Conservation (phyloP, 306 rosid genomes). For the Canavalia gladiata region DNA sequence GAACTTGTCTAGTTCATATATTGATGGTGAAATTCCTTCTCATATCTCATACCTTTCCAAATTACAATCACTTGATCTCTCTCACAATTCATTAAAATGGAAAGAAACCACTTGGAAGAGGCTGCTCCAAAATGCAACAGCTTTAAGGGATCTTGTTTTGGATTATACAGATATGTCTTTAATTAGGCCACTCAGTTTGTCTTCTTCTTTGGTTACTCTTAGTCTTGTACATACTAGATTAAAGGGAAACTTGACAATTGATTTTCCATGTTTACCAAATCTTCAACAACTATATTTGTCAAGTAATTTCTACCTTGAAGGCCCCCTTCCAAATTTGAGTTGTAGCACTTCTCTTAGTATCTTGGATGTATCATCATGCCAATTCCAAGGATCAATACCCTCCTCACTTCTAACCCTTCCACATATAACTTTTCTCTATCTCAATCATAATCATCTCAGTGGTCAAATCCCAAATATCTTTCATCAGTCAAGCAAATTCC, state of each 20-base stretch:
- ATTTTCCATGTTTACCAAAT: not conserved
- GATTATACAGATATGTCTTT: not conserved
- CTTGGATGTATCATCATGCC: not conserved
- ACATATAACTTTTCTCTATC: not conserved
- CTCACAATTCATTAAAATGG: not conserved
- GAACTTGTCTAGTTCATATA: not conserved
- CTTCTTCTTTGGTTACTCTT: conserved; percentile 40
- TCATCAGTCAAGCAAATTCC: not conserved
- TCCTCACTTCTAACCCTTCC: conserved; percentile 5
- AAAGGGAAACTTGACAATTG: not conserved
- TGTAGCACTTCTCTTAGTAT: not conserved
- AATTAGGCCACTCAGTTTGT: not conserved
- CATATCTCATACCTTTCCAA: conserved; percentile 13
- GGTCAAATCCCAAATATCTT: conserved; percentile 11
- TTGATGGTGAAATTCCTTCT: not conserved
- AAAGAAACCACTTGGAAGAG: not conserved
- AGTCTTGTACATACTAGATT: not conserved
- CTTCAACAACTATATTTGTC: not conserved
- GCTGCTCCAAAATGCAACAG: not conserved
- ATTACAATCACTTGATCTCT: conserved; percentile 23
- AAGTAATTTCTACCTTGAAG: not conserved
- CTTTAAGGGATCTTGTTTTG: conserved; percentile 2
- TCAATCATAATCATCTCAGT: not conserved
- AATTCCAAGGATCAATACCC: not conserved
- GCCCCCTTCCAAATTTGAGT: not conserved